Percentiles rank a stretch among this genome's conserved stretches.
These are phyloP conservation scores for Lactarius vividus DNA, from an alignment of 768 basidiomycete species.

Conservation along the genomic window DNA sequence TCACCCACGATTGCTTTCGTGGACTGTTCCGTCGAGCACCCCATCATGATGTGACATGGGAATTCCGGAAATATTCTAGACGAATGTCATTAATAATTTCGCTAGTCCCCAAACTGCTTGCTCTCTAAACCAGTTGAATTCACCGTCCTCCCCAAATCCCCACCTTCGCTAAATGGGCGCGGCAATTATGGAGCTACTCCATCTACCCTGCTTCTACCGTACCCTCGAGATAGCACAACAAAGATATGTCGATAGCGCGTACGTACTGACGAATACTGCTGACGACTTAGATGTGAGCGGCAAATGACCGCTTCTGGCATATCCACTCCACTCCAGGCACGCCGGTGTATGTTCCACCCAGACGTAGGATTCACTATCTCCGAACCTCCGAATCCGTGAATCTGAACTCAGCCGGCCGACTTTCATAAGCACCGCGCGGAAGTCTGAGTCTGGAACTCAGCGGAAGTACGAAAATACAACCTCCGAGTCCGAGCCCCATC, in stretches of 20 bases:
- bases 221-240: not conserved
- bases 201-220: not conserved
- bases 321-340: not conserved
- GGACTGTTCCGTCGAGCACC: not conserved
- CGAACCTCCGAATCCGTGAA: not conserved
- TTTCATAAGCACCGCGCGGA: not conserved
- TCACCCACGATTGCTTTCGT: not conserved
- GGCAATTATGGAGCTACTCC: not conserved
- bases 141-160: not conserved
- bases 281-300: not conserved
- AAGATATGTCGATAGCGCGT: too few relatives aligned
- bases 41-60: constrained; percentile 1
- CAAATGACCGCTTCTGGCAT: not conserved
- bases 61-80: not conserved
- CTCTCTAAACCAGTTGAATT: not conserved
- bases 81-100: not conserved
- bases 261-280: too few relatives aligned
- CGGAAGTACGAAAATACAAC: constrained; percentile 5
- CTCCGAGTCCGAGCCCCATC: not conserved
- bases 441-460: not conserved
- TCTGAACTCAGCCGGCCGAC: not conserved
- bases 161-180: not conserved
- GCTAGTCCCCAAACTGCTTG: not conserved
- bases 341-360: not conserved
- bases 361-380: not conserved